Percentiles rank a stretch among this genome's conserved stretches.
Conservation (phyloP, 1,139 yeast species). For the Zygosaccharomyces pseudobailii region DNA sequence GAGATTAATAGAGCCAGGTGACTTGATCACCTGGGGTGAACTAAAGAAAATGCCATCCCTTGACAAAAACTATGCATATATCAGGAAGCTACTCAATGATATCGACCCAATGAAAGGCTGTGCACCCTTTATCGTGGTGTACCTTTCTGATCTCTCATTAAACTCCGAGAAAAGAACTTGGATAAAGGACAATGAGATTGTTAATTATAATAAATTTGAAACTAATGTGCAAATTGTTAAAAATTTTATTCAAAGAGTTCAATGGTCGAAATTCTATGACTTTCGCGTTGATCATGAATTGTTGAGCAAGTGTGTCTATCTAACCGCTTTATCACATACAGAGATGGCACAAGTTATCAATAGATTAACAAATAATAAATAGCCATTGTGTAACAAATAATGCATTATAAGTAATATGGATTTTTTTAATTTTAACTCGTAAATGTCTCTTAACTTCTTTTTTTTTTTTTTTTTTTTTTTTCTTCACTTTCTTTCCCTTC, state of each 20-base stretch:
- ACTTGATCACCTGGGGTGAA: slow-evolving; percentile 59
- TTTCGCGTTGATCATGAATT: slow-evolving; percentile 51
- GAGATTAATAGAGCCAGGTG: slow-evolving; percentile 53
- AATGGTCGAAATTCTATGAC: slow-evolving; percentile 70
- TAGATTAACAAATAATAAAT: not conserved
- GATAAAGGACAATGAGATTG: slow-evolving; percentile 41
- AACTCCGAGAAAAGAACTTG: slow-evolving; percentile 59
- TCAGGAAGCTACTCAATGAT: slow-evolving; percentile 58
- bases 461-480: not conserved
- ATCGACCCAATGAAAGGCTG: slow-evolving; percentile 73
- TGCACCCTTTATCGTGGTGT: slow-evolving; percentile 84
- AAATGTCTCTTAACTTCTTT: not conserved
- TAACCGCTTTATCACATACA: slow-evolving; percentile 68
- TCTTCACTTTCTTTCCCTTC: not conserved
- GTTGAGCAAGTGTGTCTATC: slow-evolving; percentile 76
- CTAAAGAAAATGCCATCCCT: slow-evolving; percentile 63
- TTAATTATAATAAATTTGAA: slow-evolving; percentile 75
- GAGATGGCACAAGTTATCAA: slow-evolving; percentile 44
- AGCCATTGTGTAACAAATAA: not conserved
- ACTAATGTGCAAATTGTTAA: slow-evolving; percentile 76
- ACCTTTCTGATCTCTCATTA: slow-evolving; percentile 74
- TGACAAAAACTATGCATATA: slow-evolving; percentile 56
- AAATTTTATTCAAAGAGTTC: slow-evolving; percentile 74
- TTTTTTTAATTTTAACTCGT: not conserved
- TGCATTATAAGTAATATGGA: not conserved